Evolutionary conservation across 148 eudicot species (phyloP).

Genomic region (Camellia japonica): DNA sequence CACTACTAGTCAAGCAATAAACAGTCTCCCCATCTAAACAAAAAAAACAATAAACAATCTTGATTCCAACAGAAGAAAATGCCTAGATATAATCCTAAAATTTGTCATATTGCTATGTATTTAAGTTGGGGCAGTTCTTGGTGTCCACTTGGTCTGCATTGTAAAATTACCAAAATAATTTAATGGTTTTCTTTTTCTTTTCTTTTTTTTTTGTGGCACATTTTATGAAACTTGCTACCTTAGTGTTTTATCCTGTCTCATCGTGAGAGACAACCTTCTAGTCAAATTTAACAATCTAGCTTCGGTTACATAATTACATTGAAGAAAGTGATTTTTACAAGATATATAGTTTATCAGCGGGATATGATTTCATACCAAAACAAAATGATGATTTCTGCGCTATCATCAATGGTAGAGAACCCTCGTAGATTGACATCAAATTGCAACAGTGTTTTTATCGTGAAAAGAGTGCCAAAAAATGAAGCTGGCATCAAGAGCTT

Average conservation of each 20-base stretch:
- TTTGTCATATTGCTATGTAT: neutral
- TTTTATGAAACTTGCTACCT: neutral
- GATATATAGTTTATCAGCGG: neutral
- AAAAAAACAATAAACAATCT: neutral
- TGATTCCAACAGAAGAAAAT: neutral
- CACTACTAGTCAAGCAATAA: no score
- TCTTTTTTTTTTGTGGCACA: no score
- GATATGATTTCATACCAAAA: neutral
- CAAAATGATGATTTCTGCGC: neutral
- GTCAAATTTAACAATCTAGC: neutral
- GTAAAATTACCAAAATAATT: neutral
- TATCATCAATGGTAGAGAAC: neutral
- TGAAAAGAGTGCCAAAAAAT: neutral
- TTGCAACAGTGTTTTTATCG: no score
- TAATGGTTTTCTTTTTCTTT: neutral
- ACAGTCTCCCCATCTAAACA: neutral
- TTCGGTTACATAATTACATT: neutral
- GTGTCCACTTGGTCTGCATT: neutral
- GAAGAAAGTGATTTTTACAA: neutral
- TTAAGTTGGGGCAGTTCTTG: neutral
- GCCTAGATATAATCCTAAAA: neutral
- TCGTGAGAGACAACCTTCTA: neutral
- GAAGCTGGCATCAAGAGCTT: neutral
- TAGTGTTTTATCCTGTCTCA: no score
- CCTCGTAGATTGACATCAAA: neutral